Conservation (phyloP, 1,284 basidiomycete genomes). For the Ustilago cynodontis region DNA sequence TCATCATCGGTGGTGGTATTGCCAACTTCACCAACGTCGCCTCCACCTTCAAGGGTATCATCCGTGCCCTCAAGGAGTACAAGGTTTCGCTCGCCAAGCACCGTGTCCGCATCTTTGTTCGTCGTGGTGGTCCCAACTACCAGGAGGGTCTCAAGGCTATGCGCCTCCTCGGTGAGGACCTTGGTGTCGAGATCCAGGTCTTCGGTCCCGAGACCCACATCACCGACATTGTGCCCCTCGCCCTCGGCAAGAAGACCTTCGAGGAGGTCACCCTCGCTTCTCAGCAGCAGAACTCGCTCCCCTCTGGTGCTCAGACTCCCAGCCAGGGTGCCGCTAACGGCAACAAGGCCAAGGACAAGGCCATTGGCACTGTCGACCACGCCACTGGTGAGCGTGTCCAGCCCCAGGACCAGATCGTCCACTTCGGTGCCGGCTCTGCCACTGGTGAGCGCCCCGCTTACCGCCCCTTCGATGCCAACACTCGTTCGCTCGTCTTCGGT, state of each 20-base stretch:
- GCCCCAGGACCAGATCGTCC: slow-evolving; percentile 85
- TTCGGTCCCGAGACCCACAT: slow-evolving; percentile 99
- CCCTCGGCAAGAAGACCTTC: slow-evolving; percentile 79
- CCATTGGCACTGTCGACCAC: slow-evolving; percentile 81
- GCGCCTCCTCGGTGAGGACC: slow-evolving; percentile 95
- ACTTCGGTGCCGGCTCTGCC: slow-evolving; percentile 75
- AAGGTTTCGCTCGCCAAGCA: slow-evolving; percentile 73
- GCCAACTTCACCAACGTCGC: slow-evolving; percentile 99
- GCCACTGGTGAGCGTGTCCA: slow-evolving; percentile 81
- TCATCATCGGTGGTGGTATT: slow-evolving; percentile 99
- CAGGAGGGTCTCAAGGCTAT: slow-evolving; percentile 99
- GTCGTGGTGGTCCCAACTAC: slow-evolving; percentile 99
- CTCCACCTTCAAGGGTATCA: slow-evolving; percentile 99
- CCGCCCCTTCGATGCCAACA: slow-evolving; percentile 80
- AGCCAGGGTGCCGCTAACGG: slow-evolving; percentile 46
- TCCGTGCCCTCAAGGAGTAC: slow-evolving; percentile 94
- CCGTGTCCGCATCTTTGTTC: slow-evolving; percentile 78
- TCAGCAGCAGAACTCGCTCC: slow-evolving; percentile 70
- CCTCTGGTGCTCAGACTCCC: slow-evolving; percentile 60
- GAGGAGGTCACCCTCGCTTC: slow-evolving; percentile 69
- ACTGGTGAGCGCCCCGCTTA: slow-evolving; percentile 58
- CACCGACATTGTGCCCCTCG: slow-evolving; percentile 97
- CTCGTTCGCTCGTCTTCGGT: slow-evolving; percentile 96
- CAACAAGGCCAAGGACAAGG: slow-evolving; percentile 66
- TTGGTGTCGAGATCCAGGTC: slow-evolving; percentile 94